Evolutionary conservation across 257 asterid genomes (phyloP).

Genomic region (Lantana camara): DNA sequence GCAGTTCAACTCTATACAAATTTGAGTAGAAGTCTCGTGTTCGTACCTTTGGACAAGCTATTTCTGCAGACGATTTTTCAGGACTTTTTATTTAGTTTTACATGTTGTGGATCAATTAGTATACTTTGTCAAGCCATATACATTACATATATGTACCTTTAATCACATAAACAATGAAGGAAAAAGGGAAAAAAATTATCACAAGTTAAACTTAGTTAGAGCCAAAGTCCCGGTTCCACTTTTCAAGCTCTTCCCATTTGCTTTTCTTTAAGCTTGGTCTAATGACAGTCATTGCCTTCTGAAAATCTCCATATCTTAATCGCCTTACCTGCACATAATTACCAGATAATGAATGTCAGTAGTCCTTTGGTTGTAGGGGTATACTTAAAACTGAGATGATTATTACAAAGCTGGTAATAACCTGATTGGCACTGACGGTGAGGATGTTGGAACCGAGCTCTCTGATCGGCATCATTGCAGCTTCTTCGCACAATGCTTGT

Average conservation of each 20-base stretch:
- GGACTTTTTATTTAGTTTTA: slow-evolving; percentile 15
- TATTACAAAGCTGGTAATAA: slow-evolving; percentile 14
- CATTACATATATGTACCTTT: background rate
- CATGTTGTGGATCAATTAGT: slow-evolving; percentile 1
- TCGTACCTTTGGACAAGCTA: too few species aligned
- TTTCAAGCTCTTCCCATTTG: slow-evolving; percentile 93
- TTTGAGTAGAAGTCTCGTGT: too few species aligned
- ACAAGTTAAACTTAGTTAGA: slow-evolving; percentile 49
- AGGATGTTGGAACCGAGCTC: slow-evolving; percentile 92
- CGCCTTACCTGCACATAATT: slow-evolving; percentile 68
- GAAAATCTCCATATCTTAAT: slow-evolving; percentile 72
- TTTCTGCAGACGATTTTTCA: too few species aligned
- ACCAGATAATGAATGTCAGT: background rate
- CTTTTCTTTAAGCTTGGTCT: slow-evolving; percentile 88
- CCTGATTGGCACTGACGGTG: slow-evolving; percentile 75
- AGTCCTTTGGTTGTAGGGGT: background rate
- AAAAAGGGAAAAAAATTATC: background rate
- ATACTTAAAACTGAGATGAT: background rate
- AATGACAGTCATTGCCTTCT: slow-evolving; percentile 77
- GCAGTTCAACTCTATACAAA: too few species aligned
- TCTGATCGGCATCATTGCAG: slow-evolving; percentile 98
- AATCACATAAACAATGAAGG: slow-evolving; percentile 7
- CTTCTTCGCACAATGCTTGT: slow-evolving; percentile 92
- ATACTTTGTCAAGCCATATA: background rate
- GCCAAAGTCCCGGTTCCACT: slow-evolving; percentile 89